Evolutionary conservation across 78 protist genomes (phyloP), one percentile per base, ranked within the genome.

Genomic region (Bigelowiella natans): DNA sequence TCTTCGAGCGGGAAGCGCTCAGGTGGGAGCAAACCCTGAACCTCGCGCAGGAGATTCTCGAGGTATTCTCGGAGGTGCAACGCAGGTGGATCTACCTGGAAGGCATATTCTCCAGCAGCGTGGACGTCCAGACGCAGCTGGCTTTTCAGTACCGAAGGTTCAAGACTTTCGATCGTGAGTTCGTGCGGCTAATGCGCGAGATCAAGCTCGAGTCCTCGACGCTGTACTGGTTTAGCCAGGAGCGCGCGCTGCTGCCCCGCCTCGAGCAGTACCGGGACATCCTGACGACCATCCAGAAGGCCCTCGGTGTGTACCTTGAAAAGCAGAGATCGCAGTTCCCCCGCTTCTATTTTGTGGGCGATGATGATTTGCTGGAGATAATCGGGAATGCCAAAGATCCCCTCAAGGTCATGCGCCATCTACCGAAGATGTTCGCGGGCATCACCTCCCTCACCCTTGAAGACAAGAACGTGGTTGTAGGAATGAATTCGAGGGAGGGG

Each of bases 401-500:
- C 18, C 29, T 73, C 30, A 90, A 40, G 39, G 31, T 88, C 83
- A 87, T 40, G 11, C 89, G 89, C 18, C 89, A 87, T 30, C 11
- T 38, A 40, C 64, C 89, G 7, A 87, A 87, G 37, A 87, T 87
- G 89, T 87, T 87, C 64, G 89, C 89, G 3, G 89, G 89, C 64
- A 87, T 87, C 2, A 34, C 89, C 3, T 39, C 40, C 73, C 18
- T 87, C 83, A 2, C 7, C 38, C 7, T 87, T 29, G 83, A 34
- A 40, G 28, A 38, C 37, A 40, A 34, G 39, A 28, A 28, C 34
- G 37, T 28, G 7, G 38, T 85, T 34, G n/a, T 34, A 29, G 89
- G 89, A 37, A 91, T 96, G 94, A 18, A 2, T 39, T 93, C 95
- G 0, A 3, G 84, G 36, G 98, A 96, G 88, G 92, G 91, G 2